Conservation (phyloP, 257 asterid species). For the Ophiorrhiza pumila region DNA sequence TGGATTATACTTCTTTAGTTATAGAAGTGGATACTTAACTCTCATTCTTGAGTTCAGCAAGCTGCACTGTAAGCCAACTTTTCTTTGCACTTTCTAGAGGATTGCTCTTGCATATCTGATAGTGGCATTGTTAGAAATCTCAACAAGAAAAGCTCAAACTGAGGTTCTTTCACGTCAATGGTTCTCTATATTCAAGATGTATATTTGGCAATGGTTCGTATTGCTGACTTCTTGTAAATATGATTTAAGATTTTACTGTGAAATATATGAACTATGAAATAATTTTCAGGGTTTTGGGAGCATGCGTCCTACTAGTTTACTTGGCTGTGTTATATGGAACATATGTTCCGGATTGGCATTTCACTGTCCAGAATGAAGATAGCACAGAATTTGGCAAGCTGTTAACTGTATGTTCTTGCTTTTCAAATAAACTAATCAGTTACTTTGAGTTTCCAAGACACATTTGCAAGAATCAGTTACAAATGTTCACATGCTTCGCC, state of each 20-base stretch:
- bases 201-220: slow-evolving; percentile 65
- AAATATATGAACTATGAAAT: background rate
- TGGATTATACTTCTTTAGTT: slow-evolving; percentile 4
- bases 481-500: background rate
- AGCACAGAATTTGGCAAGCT: slow-evolving; percentile 51
- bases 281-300: slow-evolving; percentile 50
- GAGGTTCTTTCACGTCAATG: slow-evolving; percentile 30
- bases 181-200: slow-evolving; percentile 53
- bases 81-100: slow-evolving; percentile 40
- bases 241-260: background rate
- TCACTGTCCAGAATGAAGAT: slow-evolving; percentile 41
- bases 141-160: slow-evolving; percentile 30
- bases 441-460: background rate
- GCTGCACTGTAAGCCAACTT: slow-evolving; percentile 2
- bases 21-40: background rate
- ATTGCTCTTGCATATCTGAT: slow-evolving; percentile 72
- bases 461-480: background rate
- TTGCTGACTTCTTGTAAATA: background rate
- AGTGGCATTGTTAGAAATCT: slow-evolving; percentile 55
- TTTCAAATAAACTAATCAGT: background rate
- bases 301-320: slow-evolving; percentile 48
- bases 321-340: slow-evolving; percentile 52
- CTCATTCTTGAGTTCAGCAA: background rate
- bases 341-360: slow-evolving; percentile 75
- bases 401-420: slow-evolving; percentile 42